Evolutionary conservation across 1,139 yeast species (phyloP).

Genomic region (Blastobotrys petasosporus): DNA sequence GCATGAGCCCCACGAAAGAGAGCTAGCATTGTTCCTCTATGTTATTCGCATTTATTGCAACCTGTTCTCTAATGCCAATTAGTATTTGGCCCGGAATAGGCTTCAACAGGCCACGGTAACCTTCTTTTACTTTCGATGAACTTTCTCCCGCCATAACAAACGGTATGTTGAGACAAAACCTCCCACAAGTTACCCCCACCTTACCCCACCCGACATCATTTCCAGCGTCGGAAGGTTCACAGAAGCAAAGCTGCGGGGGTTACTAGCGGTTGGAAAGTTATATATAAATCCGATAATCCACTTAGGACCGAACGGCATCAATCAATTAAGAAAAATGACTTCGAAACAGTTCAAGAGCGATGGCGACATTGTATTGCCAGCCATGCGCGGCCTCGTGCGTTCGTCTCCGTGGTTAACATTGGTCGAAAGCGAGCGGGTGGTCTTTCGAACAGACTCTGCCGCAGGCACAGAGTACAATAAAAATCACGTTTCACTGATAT

Average conservation of each 20-base stretch:
- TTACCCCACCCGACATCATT: background rate
- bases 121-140: too few species aligned
- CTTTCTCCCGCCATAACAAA: too few species aligned
- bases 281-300: background rate
- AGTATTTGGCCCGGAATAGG: too few species aligned
- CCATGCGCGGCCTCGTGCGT: constrained; percentile 62
- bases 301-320: background rate
- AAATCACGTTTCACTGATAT: constrained; percentile 49
- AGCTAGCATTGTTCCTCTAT: too few species aligned
- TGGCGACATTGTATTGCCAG: constrained; percentile 56
- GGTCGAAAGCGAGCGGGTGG: constrained; percentile 63
- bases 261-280: too few species aligned
- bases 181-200: background rate
- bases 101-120: too few species aligned
- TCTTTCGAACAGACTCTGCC: constrained; percentile 36
- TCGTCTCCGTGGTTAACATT: constrained; percentile 60
- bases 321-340: constrained; percentile 3
- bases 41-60: too few species aligned
- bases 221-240: background rate
- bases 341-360: constrained; percentile 34
- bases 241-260: too few species aligned
- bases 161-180: too few species aligned
- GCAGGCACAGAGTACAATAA: constrained; percentile 14
- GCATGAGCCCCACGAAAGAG: too few species aligned
- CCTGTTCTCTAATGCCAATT: too few species aligned